Evolutionary conservation across 2,329 filamentous ascomycete species (phyloP), one percentile per base, ranked within the genome.

Genomic region (Elsinoe arachidis): DNA sequence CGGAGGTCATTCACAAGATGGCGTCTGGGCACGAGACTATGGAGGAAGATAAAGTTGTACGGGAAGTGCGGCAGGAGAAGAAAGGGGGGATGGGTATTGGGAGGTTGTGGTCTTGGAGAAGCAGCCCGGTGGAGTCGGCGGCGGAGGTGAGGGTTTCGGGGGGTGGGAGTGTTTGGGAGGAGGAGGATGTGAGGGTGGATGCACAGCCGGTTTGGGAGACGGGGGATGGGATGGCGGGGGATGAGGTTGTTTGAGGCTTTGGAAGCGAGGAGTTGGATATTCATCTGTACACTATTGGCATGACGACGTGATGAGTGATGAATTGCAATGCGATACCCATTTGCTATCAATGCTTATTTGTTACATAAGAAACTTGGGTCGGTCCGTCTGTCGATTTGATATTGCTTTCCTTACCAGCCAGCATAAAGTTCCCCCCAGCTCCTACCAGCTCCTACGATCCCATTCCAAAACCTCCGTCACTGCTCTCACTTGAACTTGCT

Each of bases 31-130:
- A 47, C 3, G 54, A 56, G 39, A 56, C 54, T 9, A 56, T 56
- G 54, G 41, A 56, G 2, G 43, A 49, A 14, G 54, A 56, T 30
- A 47, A 21, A 10, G 54, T 56, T 19, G 33, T 56, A 21, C 26
- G 34, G 12, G 26, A 56, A 43, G 41, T n/a, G 15, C 39, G 19
- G 7, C n/a, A 21, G 39, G 12, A 46, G 37, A 55, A 43, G 35
- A 30, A 11, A 19, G 53, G 19, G 15, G 23, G 54, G 7, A 17
- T 49, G 4, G 41, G 41, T 7, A 15, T 56, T 14, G 54, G 23
- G 2, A 34, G 41, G 15, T 30, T 56, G 19, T 56, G 54, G 54
- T 56, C 54, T 15, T 56, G 54, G 54, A 56, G 26, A 19, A 49
- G 19, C 23, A 49, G 41, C 14, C 54, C 54, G 7, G 54, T 33